A percentile compares a stretch with the other conserved stretches of the same genome.
Conservation (phyloP, 148 eudicot species). For the Chenopodium suecicum region DNA sequence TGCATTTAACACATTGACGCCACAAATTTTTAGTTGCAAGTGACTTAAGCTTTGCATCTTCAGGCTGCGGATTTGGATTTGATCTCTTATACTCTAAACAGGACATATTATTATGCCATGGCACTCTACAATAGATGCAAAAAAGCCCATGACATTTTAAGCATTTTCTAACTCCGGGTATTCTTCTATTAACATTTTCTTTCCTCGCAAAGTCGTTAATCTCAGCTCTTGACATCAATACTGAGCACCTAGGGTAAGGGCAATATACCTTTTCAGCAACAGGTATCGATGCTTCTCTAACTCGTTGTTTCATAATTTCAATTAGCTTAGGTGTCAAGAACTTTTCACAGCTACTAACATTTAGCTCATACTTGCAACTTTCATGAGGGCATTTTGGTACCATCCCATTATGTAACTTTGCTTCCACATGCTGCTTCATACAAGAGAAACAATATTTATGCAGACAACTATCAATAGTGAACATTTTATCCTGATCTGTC, state of each 20-base stretch:
- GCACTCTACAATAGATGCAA: constrained; percentile 70
- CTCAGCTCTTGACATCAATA: constrained; percentile 67
- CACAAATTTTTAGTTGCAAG: constrained; percentile 55
- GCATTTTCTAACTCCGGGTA: constrained; percentile 51
- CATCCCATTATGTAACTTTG: constrained; percentile 57
- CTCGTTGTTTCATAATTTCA: constrained; percentile 55
- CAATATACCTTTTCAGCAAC: constrained; percentile 66
- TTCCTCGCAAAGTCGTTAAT: constrained; percentile 37
- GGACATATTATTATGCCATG: constrained; percentile 57
- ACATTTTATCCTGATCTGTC: constrained; percentile 38
- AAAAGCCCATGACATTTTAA: constrained; percentile 47
- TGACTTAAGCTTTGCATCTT: constrained; percentile 54
- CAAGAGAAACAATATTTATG: constrained; percentile 76
- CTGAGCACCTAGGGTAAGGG: constrained; percentile 79
- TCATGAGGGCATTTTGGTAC: constrained; percentile 77
- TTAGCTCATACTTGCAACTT: constrained; percentile 46
- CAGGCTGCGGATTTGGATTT: constrained; percentile 30
- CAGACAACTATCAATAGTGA: constrained; percentile 48
- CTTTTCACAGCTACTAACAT: constrained; percentile 45
- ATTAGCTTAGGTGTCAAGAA: constrained; percentile 57
- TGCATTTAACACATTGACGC: constrained; percentile 85
- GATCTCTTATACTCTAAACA: constrained; percentile 46
- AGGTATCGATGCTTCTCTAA: constrained; percentile 77
- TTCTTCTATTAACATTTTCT: constrained; percentile 5
- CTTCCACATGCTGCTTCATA: constrained; percentile 77